Evolutionary conservation across 2,329 filamentous ascomycete species (phyloP).

Genomic region (Nakataea oryzae): DNA sequence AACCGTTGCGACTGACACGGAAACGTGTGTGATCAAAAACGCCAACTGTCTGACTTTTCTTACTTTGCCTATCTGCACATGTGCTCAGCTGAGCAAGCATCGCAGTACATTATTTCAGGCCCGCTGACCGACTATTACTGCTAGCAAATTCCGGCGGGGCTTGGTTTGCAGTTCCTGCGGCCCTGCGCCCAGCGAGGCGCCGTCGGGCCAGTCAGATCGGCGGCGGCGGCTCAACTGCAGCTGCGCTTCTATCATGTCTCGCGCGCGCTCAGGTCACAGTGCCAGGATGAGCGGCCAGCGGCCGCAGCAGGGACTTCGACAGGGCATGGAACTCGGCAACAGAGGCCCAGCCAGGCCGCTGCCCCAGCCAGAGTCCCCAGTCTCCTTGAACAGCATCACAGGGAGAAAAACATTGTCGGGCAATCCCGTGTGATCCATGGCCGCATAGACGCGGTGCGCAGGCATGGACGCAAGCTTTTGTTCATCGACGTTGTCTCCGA

Average conservation of each 20-base stretch:
- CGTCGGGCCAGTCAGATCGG: not conserved
- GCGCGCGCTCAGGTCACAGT: slow-evolving; percentile 12
- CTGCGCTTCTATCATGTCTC: slow-evolving; percentile 37
- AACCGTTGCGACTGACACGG: slow-evolving; percentile 50
- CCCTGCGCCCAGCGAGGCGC: slow-evolving; percentile 38
- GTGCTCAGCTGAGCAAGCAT: not conserved
- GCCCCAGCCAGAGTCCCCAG: not conserved
- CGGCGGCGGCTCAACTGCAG: slow-evolving; percentile 15
- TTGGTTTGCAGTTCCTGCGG: slow-evolving; percentile 39
- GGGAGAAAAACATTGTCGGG: not conserved
- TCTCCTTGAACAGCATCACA: not conserved
- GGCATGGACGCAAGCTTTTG: slow-evolving; percentile 65
- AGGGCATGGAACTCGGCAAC: not conserved
- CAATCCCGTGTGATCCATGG: slow-evolving; percentile 28
- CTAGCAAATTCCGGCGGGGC: not conserved
- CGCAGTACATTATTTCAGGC: not conserved
- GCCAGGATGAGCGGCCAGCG: not conserved
- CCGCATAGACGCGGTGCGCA: slow-evolving; percentile 62
- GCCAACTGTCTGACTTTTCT: slow-evolving; percentile 26
- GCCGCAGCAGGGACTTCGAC: no score
- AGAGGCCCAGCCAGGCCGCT: not conserved
- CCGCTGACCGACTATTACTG: not conserved
- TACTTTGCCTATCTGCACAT: not conserved
- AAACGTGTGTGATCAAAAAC: slow-evolving; percentile 40
- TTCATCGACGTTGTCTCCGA: slow-evolving; percentile 76